These are phyloP conservation scores for Cystofilobasidium bisporidii DNA, from an alignment of 768 basidiomycete genomes.

Conservation along the genomic window DNA sequence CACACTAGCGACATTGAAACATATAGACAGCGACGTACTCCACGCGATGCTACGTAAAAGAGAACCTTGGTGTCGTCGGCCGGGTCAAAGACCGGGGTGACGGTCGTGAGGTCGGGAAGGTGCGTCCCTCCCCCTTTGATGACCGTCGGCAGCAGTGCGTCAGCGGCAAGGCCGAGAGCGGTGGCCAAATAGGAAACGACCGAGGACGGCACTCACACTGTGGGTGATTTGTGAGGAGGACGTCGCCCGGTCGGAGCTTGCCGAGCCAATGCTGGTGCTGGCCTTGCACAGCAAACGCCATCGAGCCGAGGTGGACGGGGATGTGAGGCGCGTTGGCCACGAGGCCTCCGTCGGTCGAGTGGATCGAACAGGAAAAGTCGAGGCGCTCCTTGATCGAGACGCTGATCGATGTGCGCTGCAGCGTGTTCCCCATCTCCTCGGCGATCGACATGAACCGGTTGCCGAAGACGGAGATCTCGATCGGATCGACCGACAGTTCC, in stretches of 20 bases:
- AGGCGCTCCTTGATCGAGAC: conserved; percentile 27
- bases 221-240: conserved; percentile 31
- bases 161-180: too few species aligned
- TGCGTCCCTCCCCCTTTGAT: conserved; percentile 27
- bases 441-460: conserved; percentile 30
- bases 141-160: too few species aligned
- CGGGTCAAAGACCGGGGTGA: conserved; percentile 31
- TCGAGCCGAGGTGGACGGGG: conserved; percentile 32
- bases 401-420: conserved; percentile 11
- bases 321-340: conserved; percentile 37
- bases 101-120: conserved; percentile 32
- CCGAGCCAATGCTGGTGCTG: conserved; percentile 28
- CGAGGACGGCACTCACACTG: background rate
- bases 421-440: conserved; percentile 2
- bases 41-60: conserved; percentile 26
- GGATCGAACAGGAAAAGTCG: conserved; percentile 34
- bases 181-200: too few species aligned
- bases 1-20: too few species aligned
- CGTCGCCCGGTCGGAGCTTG: conserved; percentile 29
- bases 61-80: conserved; percentile 28
- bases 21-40: too few species aligned
- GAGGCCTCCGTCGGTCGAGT: conserved; percentile 32
- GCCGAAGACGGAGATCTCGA: conserved; percentile 29
- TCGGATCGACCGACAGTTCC: conserved; percentile 25
- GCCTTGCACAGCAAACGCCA: conserved; percentile 29